Conservation (phyloP, 768 basidiomycete genomes). For the Hortiboletus campestris region DNA sequence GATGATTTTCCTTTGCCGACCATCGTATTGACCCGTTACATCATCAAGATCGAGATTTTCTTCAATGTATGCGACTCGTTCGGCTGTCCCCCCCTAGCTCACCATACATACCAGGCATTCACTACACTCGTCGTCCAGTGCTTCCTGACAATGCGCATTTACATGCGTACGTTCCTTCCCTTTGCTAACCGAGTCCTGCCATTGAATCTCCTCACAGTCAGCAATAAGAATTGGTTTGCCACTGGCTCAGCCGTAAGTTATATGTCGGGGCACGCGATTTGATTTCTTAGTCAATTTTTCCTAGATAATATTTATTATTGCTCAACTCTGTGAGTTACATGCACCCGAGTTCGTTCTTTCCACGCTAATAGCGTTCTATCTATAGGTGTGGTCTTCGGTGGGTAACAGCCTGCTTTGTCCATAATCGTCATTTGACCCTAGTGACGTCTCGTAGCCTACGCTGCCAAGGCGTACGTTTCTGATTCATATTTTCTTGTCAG, state of each 20-base stretch:
- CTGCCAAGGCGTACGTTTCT: conserved; percentile 34
- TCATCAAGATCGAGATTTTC: conserved; percentile 44
- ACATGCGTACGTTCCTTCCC: conserved; percentile 37
- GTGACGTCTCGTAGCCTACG: conserved; percentile 30
- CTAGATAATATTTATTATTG: conserved; percentile 33
- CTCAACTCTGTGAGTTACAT: conserved; percentile 36
- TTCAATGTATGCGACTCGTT: conserved; percentile 38
- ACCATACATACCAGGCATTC: conserved; percentile 26
- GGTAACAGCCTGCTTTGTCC: conserved; percentile 4
- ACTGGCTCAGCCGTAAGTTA: conserved; percentile 31
- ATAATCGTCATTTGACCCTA: conserved; percentile 2
- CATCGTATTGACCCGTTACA: conserved; percentile 6
- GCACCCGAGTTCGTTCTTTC: background rate
- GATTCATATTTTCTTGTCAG: background rate
- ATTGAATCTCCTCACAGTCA: conserved; percentile 38
- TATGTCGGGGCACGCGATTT: background rate
- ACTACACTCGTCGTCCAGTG: conserved; percentile 54
- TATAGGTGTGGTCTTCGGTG: conserved; percentile 34
- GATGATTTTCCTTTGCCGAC: background rate
- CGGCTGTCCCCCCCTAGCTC: background rate
- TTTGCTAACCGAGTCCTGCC: background rate
- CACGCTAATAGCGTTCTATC: conserved; percentile 3
- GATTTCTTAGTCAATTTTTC: background rate
- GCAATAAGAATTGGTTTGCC: conserved; percentile 43
- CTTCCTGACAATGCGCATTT: conserved; percentile 51